phyloP scores from a whole-genome alignment of 1,139 yeast genomes.

The Suhomyces terraborum region DNA sequence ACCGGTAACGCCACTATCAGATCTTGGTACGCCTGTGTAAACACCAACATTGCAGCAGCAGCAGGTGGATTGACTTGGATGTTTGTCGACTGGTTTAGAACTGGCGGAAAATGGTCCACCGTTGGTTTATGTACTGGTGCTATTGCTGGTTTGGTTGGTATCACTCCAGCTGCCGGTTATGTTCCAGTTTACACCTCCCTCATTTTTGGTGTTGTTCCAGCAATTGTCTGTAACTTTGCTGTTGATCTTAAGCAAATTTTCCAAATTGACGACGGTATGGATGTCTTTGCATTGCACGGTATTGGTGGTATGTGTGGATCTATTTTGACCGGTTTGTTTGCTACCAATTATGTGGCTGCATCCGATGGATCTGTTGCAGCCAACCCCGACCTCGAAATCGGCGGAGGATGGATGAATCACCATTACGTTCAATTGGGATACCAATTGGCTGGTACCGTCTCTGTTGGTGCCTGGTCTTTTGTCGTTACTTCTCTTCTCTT shows the following conservation, averaged over 20 bases:
- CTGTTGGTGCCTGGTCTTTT: slow-evolving; percentile 82
- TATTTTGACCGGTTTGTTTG: slow-evolving; percentile 84
- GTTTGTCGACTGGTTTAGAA: slow-evolving; percentile 86
- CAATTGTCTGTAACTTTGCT: slow-evolving; percentile 78
- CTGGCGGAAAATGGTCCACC: slow-evolving; percentile 91
- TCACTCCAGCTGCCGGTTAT: slow-evolving; percentile 96
- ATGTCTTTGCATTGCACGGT: slow-evolving; percentile 92
- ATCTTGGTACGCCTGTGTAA: slow-evolving; percentile 90
- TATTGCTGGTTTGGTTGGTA: slow-evolving; percentile 91
- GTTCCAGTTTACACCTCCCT: slow-evolving; percentile 90
- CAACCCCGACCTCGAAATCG: slow-evolving; percentile 47
- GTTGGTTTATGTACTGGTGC: slow-evolving; percentile 94
- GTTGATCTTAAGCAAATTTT: slow-evolving; percentile 74
- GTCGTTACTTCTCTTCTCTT: slow-evolving; percentile 72
- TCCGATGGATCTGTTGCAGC: slow-evolving; percentile 65
- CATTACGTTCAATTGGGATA: slow-evolving; percentile 88
- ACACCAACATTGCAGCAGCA: slow-evolving; percentile 92
- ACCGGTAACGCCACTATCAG: slow-evolving; percentile 89
- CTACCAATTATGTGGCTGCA: slow-evolving; percentile 89
- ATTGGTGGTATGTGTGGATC: slow-evolving; percentile 91
- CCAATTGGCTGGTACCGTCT: slow-evolving; percentile 82
- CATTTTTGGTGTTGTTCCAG: slow-evolving; percentile 80
- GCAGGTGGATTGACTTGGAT: slow-evolving; percentile 92
- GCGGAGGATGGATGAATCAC: slow-evolving; percentile 94
- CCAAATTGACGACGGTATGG: slow-evolving; percentile 91